Evolutionary conservation across 2,329 filamentous ascomycete genomes (phyloP).

Genomic region (Pseudonectria foliicola): DNA sequence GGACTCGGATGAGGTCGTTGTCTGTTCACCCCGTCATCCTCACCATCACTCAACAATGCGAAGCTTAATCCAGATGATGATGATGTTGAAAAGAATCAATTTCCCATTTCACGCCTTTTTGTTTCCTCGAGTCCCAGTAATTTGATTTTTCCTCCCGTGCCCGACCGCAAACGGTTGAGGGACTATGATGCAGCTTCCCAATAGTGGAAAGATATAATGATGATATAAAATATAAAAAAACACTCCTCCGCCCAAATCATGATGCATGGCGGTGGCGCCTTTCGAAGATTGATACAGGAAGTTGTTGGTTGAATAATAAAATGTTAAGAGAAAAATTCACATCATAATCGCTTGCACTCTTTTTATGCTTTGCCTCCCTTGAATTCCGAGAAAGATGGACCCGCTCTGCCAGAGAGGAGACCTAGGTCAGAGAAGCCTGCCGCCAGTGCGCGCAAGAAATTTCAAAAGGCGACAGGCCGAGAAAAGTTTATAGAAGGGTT

Average conservation of each 20-base stretch:
- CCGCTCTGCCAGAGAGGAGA: conserved; percentile 5
- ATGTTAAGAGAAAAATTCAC: conserved; percentile 27
- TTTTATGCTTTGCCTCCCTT: conserved; percentile 29
- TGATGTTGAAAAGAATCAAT: conserved; percentile 12
- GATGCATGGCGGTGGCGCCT: conserved; percentile 25
- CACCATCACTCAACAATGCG: conserved; percentile 9
- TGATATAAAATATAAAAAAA: conserved; percentile 16
- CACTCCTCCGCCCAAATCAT: conserved; percentile 21
- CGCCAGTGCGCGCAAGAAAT: conserved; percentile 16
- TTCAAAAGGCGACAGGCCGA: conserved; percentile 14
- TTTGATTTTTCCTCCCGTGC: conserved; percentile 14
- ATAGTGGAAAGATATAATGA: conserved; percentile 7
- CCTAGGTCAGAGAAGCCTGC: conserved; percentile 23
- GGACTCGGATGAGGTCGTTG: too few relatives aligned
- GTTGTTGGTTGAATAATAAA: conserved; percentile 17
- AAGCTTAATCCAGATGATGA: conserved; percentile 6
- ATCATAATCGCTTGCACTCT: conserved; percentile 32
- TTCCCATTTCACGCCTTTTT: conserved; percentile 17
- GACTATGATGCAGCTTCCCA: conserved; percentile 16
- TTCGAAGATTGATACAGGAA: conserved; percentile 39
- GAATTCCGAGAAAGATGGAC: conserved; percentile 25
- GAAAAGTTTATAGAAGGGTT: conserved; percentile 21
- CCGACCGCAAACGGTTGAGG: conserved; percentile 12
- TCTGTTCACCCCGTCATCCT: conserved; percentile 16
- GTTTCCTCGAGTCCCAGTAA: conserved; percentile 11